Evolutionary conservation across 2,329 filamentous ascomycete genomes (phyloP).

Genomic region (Sporothrix brasiliensis): DNA sequence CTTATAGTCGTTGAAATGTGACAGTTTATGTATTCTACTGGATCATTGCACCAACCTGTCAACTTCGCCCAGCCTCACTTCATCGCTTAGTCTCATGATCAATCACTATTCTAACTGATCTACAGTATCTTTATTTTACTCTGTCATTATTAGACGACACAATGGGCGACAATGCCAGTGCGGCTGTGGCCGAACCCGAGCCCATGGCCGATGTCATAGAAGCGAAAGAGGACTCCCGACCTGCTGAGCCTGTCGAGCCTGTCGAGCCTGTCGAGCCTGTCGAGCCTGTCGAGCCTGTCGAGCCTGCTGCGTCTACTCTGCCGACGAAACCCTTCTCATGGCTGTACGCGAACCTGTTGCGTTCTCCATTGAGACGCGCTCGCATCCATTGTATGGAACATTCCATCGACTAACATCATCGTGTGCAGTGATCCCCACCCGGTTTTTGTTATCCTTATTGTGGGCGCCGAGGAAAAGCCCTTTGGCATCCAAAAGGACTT

Average conservation of each 20-base stretch:
- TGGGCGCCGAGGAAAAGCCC: slow-evolving; percentile 55
- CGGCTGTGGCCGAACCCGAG: neutral
- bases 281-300: no score
- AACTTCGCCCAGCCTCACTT: neutral
- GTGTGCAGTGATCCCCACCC: slow-evolving; percentile 55
- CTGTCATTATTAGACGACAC: neutral
- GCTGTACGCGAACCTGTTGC: slow-evolving; percentile 37
- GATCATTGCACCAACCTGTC: no score
- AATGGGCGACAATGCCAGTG: neutral
- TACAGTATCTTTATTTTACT: neutral
- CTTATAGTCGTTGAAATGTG: neutral
- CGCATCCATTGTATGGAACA: neutral
- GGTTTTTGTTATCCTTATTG: slow-evolving; percentile 58
- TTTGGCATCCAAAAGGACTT: slow-evolving; percentile 64
- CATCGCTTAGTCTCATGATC: neutral
- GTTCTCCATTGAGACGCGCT: neutral
- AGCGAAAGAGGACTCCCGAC: neutral
- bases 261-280: no score
- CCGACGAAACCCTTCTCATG: slow-evolving; percentile 39
- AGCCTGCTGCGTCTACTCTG: neutral
- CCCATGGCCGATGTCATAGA: neutral
- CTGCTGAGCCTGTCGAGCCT: neutral
- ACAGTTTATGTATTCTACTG: neutral
- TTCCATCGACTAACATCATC: neutral
- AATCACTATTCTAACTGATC: neutral